A percentile compares a stretch with the other conserved stretches of the same genome.
phyloP scores from a whole-genome alignment of 139 green algal species.

The Auxenochlorella pyrenoidosa region DNA sequence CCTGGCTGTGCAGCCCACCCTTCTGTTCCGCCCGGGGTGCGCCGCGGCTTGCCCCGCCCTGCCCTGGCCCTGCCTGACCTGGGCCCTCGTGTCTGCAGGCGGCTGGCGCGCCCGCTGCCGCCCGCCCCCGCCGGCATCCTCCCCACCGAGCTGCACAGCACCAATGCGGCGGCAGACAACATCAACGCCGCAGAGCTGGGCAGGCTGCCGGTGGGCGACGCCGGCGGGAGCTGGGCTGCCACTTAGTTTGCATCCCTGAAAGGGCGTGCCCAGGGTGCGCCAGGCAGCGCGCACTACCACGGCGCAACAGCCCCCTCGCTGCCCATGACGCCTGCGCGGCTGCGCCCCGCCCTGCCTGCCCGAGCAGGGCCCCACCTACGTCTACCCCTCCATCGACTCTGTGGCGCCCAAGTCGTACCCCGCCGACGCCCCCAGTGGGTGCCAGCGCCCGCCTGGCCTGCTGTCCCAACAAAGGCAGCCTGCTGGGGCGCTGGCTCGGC shows the following conservation, averaged over 20 bases:
- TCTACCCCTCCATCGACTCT: not conserved
- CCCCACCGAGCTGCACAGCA: constrained; percentile 6
- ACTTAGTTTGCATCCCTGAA: no score
- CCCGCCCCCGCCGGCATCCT: not conserved
- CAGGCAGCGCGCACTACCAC: no score
- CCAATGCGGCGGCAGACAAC: not conserved
- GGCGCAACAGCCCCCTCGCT: no score
- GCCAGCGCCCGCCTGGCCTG: not conserved
- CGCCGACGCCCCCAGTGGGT: not conserved
- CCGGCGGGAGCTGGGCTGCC: no score
- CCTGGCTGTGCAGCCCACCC: no score
- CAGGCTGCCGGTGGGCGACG: not conserved
- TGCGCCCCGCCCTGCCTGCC: no score
- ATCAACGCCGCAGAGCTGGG: not conserved
- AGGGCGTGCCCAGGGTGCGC: no score
- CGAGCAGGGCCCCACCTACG: not conserved
- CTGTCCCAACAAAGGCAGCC: not conserved
- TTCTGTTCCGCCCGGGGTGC: no score
- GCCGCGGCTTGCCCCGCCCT: no score
- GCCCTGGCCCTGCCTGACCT: no score
- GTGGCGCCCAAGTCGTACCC: not conserved
- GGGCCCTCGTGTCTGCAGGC: not conserved
- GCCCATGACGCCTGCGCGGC: no score
- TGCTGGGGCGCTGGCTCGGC: no score
- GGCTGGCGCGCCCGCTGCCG: not conserved